Evolutionary conservation across 345 rosid species (phyloP).

Genomic region (Conringia planisiliqua): DNA sequence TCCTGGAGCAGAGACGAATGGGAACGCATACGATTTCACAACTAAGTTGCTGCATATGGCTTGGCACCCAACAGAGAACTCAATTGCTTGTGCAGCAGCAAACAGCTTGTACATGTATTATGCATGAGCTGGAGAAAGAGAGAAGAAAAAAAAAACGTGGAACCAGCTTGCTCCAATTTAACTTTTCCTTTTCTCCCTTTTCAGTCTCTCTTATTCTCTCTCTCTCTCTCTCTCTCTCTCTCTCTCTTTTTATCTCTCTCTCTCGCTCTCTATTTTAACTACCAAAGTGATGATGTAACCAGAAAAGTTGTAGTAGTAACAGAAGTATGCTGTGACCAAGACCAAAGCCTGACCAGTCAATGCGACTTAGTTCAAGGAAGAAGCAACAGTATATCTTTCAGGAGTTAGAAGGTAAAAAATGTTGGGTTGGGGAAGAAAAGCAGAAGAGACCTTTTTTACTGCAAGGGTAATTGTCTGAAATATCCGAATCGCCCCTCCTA

Average conservation of each 20-base stretch:
- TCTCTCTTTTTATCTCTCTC: background rate
- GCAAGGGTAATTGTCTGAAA: slow-evolving; percentile 28
- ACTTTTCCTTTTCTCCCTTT: slow-evolving; percentile 16
- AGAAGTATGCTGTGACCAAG: slow-evolving; percentile 23
- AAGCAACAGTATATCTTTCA: slow-evolving; percentile 15
- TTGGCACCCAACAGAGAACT: slow-evolving; percentile 96
- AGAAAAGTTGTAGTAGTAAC: slow-evolving; percentile 31
- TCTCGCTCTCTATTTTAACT: slow-evolving; percentile 10
- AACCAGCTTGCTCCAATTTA: slow-evolving; percentile 23
- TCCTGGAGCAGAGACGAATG: slow-evolving; percentile 80
- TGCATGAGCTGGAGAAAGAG: slow-evolving; percentile 48
- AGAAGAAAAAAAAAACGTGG: slow-evolving; percentile 8
- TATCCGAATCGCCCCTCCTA: slow-evolving; percentile 23
- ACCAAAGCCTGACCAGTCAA: slow-evolving; percentile 27
- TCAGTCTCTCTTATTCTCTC: background rate
- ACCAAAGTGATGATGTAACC: slow-evolving; percentile 37
- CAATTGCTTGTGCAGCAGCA: slow-evolving; percentile 99
- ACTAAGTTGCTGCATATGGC: slow-evolving; percentile 95
- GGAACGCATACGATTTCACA: slow-evolving; percentile 83
- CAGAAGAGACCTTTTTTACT: slow-evolving; percentile 8
- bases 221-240: background rate
- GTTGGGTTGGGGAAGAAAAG: slow-evolving; percentile 26
- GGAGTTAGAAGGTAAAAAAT: slow-evolving; percentile 16
- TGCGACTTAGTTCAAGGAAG: slow-evolving; percentile 9
- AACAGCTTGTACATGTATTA: slow-evolving; percentile 99